These are phyloP conservation scores for Pinus albicaulis DNA, from an alignment of 75 land plant species.

Conservation along the genomic window DNA sequence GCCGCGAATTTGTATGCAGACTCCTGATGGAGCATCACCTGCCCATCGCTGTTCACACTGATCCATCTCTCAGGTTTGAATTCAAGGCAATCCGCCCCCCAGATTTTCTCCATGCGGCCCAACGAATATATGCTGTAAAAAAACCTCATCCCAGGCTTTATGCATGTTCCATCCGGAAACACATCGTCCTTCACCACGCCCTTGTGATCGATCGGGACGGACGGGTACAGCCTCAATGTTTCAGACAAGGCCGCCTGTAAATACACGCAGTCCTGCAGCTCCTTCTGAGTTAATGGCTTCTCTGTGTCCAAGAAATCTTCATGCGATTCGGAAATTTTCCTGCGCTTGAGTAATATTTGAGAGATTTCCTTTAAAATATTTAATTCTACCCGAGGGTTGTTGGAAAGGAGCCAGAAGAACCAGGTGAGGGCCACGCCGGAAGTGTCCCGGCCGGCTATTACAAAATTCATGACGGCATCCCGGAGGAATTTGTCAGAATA, in stretches of 20 bases:
- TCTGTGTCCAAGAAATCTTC: no score
- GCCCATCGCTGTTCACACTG: neutral
- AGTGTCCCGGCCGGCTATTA: slow-evolving; percentile 80
- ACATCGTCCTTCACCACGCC: slow-evolving; percentile 53
- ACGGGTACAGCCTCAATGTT: slow-evolving; percentile 82
- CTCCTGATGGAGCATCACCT: slow-evolving; percentile 29
- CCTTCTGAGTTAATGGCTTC: neutral
- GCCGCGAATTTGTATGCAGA: slow-evolving; percentile 61
- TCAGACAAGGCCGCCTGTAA: slow-evolving; percentile 82
- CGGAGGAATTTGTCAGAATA: slow-evolving; percentile 30
- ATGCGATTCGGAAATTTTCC: no score
- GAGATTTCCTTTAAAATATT: slow-evolving; percentile 10
- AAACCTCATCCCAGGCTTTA: slow-evolving; percentile 52
- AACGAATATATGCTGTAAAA: slow-evolving; percentile 62
- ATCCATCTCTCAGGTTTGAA: slow-evolving; percentile 75
- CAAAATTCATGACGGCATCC: slow-evolving; percentile 39
- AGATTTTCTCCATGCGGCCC: slow-evolving; percentile 55
- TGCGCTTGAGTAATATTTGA: neutral
- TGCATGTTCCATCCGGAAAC: slow-evolving; percentile 67
- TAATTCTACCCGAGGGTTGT: slow-evolving; percentile 47
- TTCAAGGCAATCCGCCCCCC: slow-evolving; percentile 73
- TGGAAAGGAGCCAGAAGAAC: slow-evolving; percentile 65
- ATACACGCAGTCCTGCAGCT: slow-evolving; percentile 63
- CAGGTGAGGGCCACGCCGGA: slow-evolving; percentile 62
- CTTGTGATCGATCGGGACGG: slow-evolving; percentile 82